Evolutionary conservation across 768 basidiomycete genomes (phyloP).

Genomic region (Stropharia rugosoannulata): DNA sequence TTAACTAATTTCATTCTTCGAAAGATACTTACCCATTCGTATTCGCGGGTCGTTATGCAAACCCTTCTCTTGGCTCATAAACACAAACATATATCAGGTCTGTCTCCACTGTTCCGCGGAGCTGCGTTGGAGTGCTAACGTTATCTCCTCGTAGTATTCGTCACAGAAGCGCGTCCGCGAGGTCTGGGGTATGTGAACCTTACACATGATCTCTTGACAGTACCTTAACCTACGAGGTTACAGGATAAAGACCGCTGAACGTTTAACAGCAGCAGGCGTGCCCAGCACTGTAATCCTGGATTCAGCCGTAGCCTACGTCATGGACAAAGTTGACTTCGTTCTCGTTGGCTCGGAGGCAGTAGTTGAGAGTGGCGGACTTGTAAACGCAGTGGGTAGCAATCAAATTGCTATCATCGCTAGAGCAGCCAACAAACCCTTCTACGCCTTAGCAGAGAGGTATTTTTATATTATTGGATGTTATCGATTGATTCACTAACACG

Average conservation of each 20-base stretch:
- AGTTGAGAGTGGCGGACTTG: conserved; percentile 91
- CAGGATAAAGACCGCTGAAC: conserved; percentile 90
- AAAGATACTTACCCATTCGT: conserved; percentile 95
- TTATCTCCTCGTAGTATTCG: conserved; percentile 63
- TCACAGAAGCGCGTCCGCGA: conserved; percentile 92
- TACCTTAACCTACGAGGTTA: conserved; percentile 16
- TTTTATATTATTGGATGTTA: conserved; percentile 20
- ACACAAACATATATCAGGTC: conserved; percentile 85
- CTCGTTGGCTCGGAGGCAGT: conserved; percentile 98
- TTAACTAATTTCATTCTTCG: conserved; percentile 7
- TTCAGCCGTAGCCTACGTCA: conserved; percentile 94
- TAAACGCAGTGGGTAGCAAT: conserved; percentile 93
- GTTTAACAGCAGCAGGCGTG: conserved; percentile 85
- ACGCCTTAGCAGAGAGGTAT: conserved; percentile 90
- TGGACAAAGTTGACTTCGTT: conserved; percentile 94
- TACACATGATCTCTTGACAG: conserved; percentile 13
- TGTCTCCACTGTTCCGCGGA: conserved; percentile 15
- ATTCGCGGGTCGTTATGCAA: conserved; percentile 94
- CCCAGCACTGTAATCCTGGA: conserved; percentile 95
- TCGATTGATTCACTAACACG: conserved; percentile 20
- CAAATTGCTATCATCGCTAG: conserved; percentile 97
- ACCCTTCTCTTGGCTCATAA: conserved; percentile 88
- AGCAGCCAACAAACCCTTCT: conserved; percentile 93
- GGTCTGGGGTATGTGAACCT: conserved; percentile 71
- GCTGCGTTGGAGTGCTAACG: conserved; percentile 15